Evolutionary conservation across 1,284 basidiomycete species (phyloP).

Genomic region (Moesziomyces sp.): DNA sequence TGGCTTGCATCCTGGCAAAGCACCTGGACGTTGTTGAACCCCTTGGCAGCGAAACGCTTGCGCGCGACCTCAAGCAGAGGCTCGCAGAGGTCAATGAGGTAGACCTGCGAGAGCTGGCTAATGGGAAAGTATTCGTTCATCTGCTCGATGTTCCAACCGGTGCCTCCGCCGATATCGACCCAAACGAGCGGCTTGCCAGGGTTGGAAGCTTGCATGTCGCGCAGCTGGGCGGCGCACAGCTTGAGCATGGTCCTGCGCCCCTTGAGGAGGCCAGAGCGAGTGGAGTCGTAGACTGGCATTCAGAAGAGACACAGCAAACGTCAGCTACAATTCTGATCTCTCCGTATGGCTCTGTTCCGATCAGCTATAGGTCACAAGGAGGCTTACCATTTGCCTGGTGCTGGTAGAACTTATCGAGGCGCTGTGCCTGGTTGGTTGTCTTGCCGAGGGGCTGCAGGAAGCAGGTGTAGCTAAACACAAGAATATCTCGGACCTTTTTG

Average conservation of each 20-base stretch:
- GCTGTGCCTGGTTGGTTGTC: constrained; percentile 61
- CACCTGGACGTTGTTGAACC: constrained; percentile 80
- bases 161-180: constrained; percentile 86
- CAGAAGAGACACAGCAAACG: not conserved
- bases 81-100: constrained; percentile 81
- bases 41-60: constrained; percentile 76
- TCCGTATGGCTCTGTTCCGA: too few species aligned
- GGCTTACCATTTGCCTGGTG: constrained; percentile 63
- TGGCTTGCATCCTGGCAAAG: constrained; percentile 80
- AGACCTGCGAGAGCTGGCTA: constrained; percentile 71
- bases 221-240: constrained; percentile 77
- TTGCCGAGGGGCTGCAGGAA: constrained; percentile 67
- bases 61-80: constrained; percentile 79
- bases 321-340: not conserved
- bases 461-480: constrained; percentile 66
- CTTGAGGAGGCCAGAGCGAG: constrained; percentile 63
- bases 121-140: constrained; percentile 79
- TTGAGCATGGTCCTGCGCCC: constrained; percentile 67
- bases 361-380: too few species aligned
- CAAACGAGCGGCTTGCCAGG: constrained; percentile 75
- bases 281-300: constrained; percentile 64
- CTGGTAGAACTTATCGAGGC: constrained; percentile 66
- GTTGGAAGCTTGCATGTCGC: constrained; percentile 69
- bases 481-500: constrained; percentile 44
- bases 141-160: constrained; percentile 83